Evolutionary conservation across 228 moss, liverwort and hornwort genomes (phyloP).

Genomic region (Sphagnum magellanicum): DNA sequence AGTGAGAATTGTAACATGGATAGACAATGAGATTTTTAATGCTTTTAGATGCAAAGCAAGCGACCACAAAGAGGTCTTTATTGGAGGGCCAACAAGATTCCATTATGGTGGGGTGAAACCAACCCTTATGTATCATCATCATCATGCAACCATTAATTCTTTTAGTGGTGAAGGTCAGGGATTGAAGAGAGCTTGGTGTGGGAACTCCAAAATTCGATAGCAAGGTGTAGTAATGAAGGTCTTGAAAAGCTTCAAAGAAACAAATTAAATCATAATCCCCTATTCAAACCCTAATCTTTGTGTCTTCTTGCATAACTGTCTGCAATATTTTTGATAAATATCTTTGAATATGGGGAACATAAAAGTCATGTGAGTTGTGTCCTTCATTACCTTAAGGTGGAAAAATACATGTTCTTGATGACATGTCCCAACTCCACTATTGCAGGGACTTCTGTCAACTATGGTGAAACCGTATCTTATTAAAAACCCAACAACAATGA

Average conservation of each 20-base stretch:
- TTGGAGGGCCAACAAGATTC: not conserved
- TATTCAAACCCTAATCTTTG: not conserved
- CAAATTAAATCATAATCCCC: not conserved
- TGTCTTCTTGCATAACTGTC: not conserved
- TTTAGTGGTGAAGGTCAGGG: conserved; percentile 8
- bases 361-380: not conserved
- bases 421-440: conserved; percentile 55
- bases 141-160: conserved; percentile 1
- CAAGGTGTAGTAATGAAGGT: conserved; percentile 12
- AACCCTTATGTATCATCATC: conserved; percentile 20
- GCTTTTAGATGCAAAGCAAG: conserved; percentile 6
- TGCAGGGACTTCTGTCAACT: conserved; percentile 62
- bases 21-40: conserved; percentile 4
- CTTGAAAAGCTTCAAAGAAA: conserved; percentile 6
- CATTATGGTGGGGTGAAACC: conserved; percentile 17
- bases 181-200: conserved; percentile 23
- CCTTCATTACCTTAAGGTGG: not conserved
- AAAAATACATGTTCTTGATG: not conserved
- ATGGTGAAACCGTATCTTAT: conserved; percentile 71
- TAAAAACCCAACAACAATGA: conserved; percentile 81
- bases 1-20: conserved; percentile 8
- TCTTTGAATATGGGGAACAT: not conserved
- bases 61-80: not conserved
- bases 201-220: conserved; percentile 4
- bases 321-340: not conserved